A percentile compares a stretch with the other conserved stretches of the same genome.
Conservation (phyloP, 352 stramenopile genomes). For the Lagenidium giganteum region DNA sequence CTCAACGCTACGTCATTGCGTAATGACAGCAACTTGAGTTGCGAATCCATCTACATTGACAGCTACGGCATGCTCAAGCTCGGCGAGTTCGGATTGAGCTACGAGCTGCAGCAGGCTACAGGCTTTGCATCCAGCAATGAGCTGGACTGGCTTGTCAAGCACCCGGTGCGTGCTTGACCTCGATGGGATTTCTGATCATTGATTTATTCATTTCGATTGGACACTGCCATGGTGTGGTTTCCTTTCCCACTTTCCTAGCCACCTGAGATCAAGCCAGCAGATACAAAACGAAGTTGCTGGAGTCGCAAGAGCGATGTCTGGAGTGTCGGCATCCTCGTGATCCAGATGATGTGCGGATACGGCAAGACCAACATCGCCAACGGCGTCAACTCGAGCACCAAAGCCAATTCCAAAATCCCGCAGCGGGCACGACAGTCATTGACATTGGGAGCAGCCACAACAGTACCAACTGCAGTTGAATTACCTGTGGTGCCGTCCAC, state of each 20-base stretch:
- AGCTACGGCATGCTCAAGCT: conserved; percentile 51
- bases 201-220: too few species aligned
- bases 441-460: too few species aligned
- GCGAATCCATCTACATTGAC: conserved; percentile 54
- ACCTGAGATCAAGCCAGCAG: conserved; percentile 20
- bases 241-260: too few species aligned
- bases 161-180: conserved; percentile 6
- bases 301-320: conserved; percentile 48
- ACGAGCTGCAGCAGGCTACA: conserved; percentile 5
- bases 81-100: conserved; percentile 38
- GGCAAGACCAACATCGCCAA: conserved; percentile 5
- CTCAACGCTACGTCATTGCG: too few species aligned
- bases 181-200: too few species aligned
- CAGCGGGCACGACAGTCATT: too few species aligned
- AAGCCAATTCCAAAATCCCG: conserved; percentile 1
- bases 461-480: conserved; percentile 1
- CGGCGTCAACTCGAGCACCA: conserved; percentile 7
- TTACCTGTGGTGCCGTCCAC: conserved; percentile 32
- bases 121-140: too few species aligned
- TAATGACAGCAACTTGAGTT: conserved; percentile 26
- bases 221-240: too few species aligned
- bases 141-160: conserved; percentile 19
- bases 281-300: conserved; percentile 2
- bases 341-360: conserved; percentile 39
- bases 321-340: conserved; percentile 40